Evolutionary conservation across 2,329 filamentous ascomycete species (phyloP).

Genomic region (Teratosphaeriaceae sp.): DNA sequence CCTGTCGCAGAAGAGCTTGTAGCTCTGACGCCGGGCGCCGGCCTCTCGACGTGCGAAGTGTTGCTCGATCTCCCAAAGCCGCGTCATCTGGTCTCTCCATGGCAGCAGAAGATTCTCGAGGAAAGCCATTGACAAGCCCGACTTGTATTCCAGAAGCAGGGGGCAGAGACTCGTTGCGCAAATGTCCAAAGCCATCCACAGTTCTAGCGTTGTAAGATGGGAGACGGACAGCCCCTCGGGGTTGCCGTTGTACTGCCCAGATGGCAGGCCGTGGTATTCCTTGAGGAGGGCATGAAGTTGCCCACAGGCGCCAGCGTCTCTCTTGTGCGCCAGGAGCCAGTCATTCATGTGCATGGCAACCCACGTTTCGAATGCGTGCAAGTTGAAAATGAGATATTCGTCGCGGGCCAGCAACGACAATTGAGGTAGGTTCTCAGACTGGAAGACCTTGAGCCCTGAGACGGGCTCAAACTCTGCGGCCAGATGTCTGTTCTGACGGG

Average conservation of each 20-base stretch:
- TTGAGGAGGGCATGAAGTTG: conserved; percentile 9
- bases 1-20: conserved; percentile 45
- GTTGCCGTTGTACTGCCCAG: conserved; percentile 36
- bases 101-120: conserved; percentile 52
- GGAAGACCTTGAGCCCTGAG: conserved; percentile 4
- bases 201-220: conserved; percentile 49
- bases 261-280: conserved; percentile 14
- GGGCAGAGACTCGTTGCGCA: conserved; percentile 38
- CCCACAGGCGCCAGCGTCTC: conserved; percentile 6
- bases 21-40: conserved; percentile 14
- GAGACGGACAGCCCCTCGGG: conserved; percentile 46
- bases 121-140: conserved; percentile 43
- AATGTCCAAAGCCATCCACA: conserved; percentile 54
- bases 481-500: neutral
- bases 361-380: conserved; percentile 17
- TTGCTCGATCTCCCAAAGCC: conserved; percentile 44
- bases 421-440: conserved; percentile 7
- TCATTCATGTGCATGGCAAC: conserved; percentile 10
- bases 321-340: conserved; percentile 8
- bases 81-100: conserved; percentile 40
- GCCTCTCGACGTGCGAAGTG: conserved; percentile 40
- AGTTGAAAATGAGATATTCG: conserved; percentile 10
- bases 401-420: conserved; percentile 4
- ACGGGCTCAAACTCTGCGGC: conserved; percentile 9
- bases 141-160: conserved; percentile 46